These are phyloP conservation scores for Epichloe uncinata DNA, from an alignment of 2,329 filamentous ascomycete genomes.

Conservation along the genomic window DNA sequence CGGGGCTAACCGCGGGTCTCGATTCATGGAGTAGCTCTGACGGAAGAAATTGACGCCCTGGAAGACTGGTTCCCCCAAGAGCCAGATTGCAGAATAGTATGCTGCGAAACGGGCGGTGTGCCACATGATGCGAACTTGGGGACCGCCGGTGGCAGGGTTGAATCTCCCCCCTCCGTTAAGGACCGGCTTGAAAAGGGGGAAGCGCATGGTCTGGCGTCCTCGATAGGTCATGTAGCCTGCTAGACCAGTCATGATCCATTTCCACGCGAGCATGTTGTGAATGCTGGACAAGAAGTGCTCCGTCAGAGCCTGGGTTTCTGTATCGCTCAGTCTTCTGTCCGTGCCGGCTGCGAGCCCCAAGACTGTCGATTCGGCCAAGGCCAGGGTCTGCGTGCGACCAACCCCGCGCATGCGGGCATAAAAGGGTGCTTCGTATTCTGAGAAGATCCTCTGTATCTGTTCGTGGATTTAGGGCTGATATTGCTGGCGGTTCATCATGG, in stretches of 20 bases:
- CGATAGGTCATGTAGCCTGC: constrained; percentile 15
- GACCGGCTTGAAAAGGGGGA: constrained; percentile 27
- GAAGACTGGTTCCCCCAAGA: constrained; percentile 17
- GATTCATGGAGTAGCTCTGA: constrained; percentile 10
- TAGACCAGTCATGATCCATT: constrained; percentile 14
- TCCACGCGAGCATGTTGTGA: constrained; percentile 18
- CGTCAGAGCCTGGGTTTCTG: constrained; percentile 22
- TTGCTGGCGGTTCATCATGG: constrained; percentile 15
- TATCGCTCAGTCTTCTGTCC: constrained; percentile 20
- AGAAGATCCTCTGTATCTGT: constrained; percentile 19
- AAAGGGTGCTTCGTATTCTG: constrained; percentile 19
- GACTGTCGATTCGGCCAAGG: constrained; percentile 15
- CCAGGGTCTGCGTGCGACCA: constrained; percentile 15
- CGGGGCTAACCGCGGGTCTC: constrained; percentile 18
- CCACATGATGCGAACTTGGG: constrained; percentile 19
- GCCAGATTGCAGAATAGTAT: constrained; percentile 17
- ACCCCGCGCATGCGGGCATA: constrained; percentile 19
- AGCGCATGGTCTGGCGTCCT: constrained; percentile 22
- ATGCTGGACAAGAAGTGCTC: constrained; percentile 20
- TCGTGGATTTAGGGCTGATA: constrained; percentile 18
- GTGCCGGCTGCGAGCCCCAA: constrained; percentile 17
- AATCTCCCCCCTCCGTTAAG: constrained; percentile 11
- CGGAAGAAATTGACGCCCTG: constrained; percentile 16
- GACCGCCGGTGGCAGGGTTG: constrained; percentile 18
- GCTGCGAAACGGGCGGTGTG: constrained; percentile 21